Evolutionary conservation across 306 rosid species (phyloP).

Genomic region (Prinsepia uniflora): DNA sequence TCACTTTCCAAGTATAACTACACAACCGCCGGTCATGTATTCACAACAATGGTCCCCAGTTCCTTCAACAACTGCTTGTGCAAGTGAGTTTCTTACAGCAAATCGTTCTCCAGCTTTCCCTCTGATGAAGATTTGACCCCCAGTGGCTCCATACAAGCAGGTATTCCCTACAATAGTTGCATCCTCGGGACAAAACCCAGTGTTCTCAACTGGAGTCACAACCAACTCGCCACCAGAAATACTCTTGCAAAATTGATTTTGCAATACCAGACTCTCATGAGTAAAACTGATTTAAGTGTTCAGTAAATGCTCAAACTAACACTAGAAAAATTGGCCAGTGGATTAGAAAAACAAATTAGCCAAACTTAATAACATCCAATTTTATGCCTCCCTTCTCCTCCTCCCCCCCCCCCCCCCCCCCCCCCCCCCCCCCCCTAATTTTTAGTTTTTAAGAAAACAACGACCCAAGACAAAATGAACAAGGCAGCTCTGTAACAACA

Average conservation of each 20-base stretch:
- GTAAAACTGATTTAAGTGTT: not conserved
- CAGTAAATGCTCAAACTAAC: not conserved
- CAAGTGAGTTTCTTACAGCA: constrained; percentile 98
- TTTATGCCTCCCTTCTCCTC: no score
- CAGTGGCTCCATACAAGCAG: constrained; percentile 98
- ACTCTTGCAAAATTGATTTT: constrained; percentile 53
- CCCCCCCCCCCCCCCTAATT: no score
- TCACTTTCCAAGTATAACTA: constrained; percentile 92
- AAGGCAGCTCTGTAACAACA: not conserved
- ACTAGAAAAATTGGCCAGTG: not conserved
- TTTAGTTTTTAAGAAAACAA: not conserved
- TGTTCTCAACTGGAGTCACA: constrained; percentile 73
- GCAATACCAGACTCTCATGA: constrained; percentile 26
- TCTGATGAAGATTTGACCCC: constrained; percentile 89
- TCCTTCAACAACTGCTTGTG: constrained; percentile 96
- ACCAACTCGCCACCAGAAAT: constrained; percentile 97
- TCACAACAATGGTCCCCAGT: constrained; percentile 95
- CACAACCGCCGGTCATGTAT: constrained; percentile 99
- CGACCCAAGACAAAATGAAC: not conserved
- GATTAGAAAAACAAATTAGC: not conserved
- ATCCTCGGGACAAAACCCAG: constrained; percentile 86
- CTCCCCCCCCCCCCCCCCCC: no score
- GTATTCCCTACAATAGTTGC: constrained; percentile 97
- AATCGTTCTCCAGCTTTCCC: constrained; percentile 98
- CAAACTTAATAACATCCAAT: not conserved